Base-by-base conservation (phyloP, 1,284 basidiomycete species). In the Neonothopanus nambi region DNA sequence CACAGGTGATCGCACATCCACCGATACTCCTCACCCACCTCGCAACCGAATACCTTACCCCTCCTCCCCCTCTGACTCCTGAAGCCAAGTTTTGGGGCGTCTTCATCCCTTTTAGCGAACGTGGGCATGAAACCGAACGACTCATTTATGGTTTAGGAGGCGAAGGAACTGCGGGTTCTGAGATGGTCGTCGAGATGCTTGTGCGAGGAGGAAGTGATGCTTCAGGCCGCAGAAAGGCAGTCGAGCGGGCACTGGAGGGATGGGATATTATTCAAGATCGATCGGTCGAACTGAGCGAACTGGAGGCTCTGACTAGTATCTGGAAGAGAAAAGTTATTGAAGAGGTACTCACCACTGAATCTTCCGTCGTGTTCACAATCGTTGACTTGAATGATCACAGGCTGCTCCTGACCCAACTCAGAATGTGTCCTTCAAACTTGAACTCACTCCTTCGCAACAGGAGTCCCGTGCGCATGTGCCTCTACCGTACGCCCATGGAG, bases 401-500 rank as follows among this genome's bases (percentile, higher is more conserved):
- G 63, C 64, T 42, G 64, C 72, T 23, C 68, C 70, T 3, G 82
- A 87, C 61, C 79, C 83, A 3, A 85, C 82, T 0, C 81, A 86
- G 57, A 79, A 84, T 59, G 69, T 91, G 7, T 78, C 92, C 0
- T 97, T 97, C 78, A 95, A 95, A 67, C 79, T 97, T 23, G 81
- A 74, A 54, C 80, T 96, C 48, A 95, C 93, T n/a, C 76, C 82
- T 13, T 80, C 87, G n/a, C 94, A 97, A 66, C 85, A 88, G 63
- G 79, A 81, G 57, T 86, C 87, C 13, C 79, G 91, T 48, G 85
- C 90, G 1, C 78, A 82, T 48, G 93, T 96, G 1, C 89, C 91
- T 11, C 70, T 96, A 33, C 94, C 94, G 5, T 96, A 95, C 64
- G 89, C 80, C 4, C 92, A 94, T 62, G 83, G 90, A 73, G 89